Base-by-base conservation (phyloP, 202 grass and related monocot genomes). In the Saccharum hybrid region DNA sequence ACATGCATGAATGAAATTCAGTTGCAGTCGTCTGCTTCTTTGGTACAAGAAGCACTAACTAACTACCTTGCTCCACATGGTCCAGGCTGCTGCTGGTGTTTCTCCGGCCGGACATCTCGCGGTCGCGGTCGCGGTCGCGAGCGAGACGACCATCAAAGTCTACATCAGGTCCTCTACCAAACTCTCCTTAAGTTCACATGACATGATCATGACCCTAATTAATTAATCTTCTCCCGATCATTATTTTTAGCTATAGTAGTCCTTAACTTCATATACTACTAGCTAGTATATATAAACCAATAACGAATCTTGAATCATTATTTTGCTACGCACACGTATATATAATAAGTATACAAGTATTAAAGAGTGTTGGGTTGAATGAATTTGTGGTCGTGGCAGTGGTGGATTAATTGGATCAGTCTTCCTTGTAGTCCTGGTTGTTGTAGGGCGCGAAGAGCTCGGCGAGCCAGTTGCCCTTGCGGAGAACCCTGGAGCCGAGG, bases 341-440 rank as follows among this genome's bases (percentile, higher is more conserved):
- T 11, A 60, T 51, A n/a, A n/a, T 9, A 57, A 51, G 48, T 54
- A 54, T 2, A 18, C 16, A 19, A 77, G 34, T 45, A 13, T 13
- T 23, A 39, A 75, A 46, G 3, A 0, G 23, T 8, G 3, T 23
- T 56, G 36, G 6, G 33, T 56, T 74, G 71, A 74, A 33, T 73
- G 16, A 66, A 66, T 51, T 31, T 8, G 28, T 21, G 45, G 39
- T 28, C 28, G 5, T 4, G 5, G 38, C 26, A 26, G 26, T 26
- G 26, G 26, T 26, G 6, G 36, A 33, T 33, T 33, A 33, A 33
- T 33, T 33, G 4, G 36, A 6, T 63, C 61, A 63, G 4, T 86
- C 77, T 66, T 96, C 83, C 76, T 88, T 94, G 87, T 99, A 99
- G 90, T 96, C 96, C 83, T 96, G 84, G 79, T 99, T 99, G 84